Evolutionary conservation across 805 yeast genomes (phyloP).

Genomic region (Nakazawaea holstii): DNA sequence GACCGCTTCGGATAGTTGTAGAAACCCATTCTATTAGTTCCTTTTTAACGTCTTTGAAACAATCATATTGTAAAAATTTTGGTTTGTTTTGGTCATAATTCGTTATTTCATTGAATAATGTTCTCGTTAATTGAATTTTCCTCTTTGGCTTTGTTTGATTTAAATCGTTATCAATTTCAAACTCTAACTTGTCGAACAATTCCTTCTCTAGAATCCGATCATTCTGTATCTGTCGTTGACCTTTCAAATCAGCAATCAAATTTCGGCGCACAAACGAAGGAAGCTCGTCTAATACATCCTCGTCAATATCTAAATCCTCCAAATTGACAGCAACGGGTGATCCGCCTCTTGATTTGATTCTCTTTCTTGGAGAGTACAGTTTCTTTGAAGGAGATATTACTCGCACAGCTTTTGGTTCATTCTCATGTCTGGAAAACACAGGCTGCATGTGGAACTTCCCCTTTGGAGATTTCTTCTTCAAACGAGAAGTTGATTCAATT

Average conservation of each 20-base stretch:
- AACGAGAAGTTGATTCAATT: conserved; percentile 8
- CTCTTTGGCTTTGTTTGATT: not conserved
- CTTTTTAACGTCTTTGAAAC: not conserved
- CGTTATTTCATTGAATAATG: not conserved
- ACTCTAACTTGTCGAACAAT: conserved; percentile 1
- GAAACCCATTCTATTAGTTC: not conserved
- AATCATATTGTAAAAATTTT: not conserved
- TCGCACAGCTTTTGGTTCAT: conserved; percentile 8
- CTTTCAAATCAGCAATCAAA: not conserved
- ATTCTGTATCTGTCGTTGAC: not conserved
- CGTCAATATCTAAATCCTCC: not conserved
- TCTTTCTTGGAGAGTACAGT: not conserved
- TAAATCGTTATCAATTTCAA: not conserved
- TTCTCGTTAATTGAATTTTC: conserved; percentile 1
- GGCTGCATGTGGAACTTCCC: conserved; percentile 17
- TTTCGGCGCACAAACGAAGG: conserved; percentile 4
- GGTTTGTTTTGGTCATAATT: not conserved
- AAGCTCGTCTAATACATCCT: not conserved
- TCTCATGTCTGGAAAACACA: conserved; percentile 13
- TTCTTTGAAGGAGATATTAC: conserved; percentile 6
- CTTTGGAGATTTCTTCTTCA: not conserved
- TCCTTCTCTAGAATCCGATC: too few species aligned
- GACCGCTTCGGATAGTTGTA: not conserved
- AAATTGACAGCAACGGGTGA: not conserved
- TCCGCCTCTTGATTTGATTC: not conserved